These are phyloP conservation scores for Fusarium musae DNA, from an alignment of 2,329 filamentous ascomycete species.

Conservation along the genomic window DNA sequence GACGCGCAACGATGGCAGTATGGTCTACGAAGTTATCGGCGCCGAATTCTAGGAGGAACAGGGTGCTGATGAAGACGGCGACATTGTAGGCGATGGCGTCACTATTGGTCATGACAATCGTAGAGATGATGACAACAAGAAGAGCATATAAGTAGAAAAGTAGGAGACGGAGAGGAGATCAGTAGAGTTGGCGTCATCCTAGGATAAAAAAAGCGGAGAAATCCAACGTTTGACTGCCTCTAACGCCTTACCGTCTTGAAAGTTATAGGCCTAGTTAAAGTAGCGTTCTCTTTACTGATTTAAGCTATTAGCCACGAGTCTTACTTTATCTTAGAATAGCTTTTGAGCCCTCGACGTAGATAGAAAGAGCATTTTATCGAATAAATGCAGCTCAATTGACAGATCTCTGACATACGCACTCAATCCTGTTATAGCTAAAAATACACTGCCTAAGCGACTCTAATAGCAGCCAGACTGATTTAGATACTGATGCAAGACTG, in stretches of 20 bases:
- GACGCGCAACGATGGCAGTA: background rate
- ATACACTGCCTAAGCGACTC: no score
- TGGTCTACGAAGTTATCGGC: background rate
- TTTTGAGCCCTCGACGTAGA: no score
- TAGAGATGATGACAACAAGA: no score
- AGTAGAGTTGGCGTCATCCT: background rate
- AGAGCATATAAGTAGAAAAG: background rate
- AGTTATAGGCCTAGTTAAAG: background rate
- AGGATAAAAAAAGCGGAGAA: background rate
- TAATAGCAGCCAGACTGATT: no score
- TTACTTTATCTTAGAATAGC: background rate
- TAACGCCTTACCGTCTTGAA: background rate
- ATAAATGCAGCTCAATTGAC: no score
- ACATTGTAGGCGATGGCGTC: background rate
- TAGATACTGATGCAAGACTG: no score
- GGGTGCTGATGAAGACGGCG: background rate
- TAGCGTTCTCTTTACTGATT: background rate
- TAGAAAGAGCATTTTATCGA: no score
- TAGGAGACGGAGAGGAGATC: background rate
- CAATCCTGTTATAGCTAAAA: no score
- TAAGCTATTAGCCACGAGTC: background rate
- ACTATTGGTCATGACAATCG: background rate
- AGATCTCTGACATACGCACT: no score
- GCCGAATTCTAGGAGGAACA: background rate
- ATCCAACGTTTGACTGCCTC: rapidly evolving